A percentile compares a stretch with the other conserved stretches of the same genome.
phyloP scores from a whole-genome alignment of 495 filamentous ascomycete genomes.

The Penicillium simplicissimum region DNA sequence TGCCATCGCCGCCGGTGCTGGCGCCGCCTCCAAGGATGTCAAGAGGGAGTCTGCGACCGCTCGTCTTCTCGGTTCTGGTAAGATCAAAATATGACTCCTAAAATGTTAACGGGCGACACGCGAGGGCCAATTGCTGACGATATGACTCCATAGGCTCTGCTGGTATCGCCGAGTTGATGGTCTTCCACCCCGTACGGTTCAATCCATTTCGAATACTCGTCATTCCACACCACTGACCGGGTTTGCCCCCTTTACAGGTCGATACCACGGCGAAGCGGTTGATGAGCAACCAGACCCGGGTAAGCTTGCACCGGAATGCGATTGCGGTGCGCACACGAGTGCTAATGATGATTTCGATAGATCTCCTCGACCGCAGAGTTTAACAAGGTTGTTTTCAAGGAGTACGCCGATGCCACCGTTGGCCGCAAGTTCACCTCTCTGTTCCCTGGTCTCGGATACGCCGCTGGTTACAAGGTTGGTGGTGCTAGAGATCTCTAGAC shows the following conservation, averaged over 20 bases:
- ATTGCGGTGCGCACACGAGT: constrained; percentile 6
- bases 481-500: neutral
- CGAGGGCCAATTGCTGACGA: constrained; percentile 21
- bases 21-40: constrained; percentile 59
- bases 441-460: constrained; percentile 95
- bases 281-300: constrained; percentile 94
- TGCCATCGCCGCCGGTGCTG: constrained; percentile 45
- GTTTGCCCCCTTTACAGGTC: constrained; percentile 55
- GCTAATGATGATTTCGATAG: constrained; percentile 38
- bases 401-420: constrained; percentile 70
- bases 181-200: constrained; percentile 89
- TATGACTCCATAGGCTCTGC: constrained; percentile 65
- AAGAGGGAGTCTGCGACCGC: constrained; percentile 90
- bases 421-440: constrained; percentile 87
- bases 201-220: neutral
- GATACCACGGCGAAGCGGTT: constrained; percentile 98
- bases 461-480: constrained; percentile 92
- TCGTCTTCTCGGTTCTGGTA: constrained; percentile 89
- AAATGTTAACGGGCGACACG: neutral
- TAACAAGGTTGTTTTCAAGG: constrained; percentile 91
- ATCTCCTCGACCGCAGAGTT: constrained; percentile 61
- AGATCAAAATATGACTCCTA: constrained; percentile 12
- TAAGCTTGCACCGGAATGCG: constrained; percentile 34
- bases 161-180: constrained; percentile 91
- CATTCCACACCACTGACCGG: constrained; percentile 23